Base-by-base conservation (phyloP, 1,284 basidiomycete genomes). In the Ceratobasidium sp. region DNA sequence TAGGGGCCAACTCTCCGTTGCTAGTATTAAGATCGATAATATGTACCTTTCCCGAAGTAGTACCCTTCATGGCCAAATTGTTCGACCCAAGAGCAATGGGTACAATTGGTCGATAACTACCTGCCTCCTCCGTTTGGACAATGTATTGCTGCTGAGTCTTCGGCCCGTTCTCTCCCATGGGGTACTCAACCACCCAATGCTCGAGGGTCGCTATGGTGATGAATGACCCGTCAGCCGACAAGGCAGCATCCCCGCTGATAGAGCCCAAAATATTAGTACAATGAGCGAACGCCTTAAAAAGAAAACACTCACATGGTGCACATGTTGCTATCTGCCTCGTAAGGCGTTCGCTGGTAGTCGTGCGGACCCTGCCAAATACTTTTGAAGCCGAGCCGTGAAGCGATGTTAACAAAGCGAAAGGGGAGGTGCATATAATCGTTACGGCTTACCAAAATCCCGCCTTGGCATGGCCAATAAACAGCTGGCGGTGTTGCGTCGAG, bases 251-350 rank as follows among this genome's bases (percentile, higher is more conserved):
- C n/a, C 61, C 61, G 5, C 61, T 64, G 23, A 39, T 60, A 33
- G 5, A 39, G 6, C 5, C 5, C 6, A 9, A 23, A 58, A 20
- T 9, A 10, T 28, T 60, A 28, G 10, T 5, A 5, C 5, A 26
- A 13, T 23, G 23, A 13, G 51, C 9, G 9, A 53, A 53, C 20
- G 4, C 18, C 20, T 20, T 28, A 10, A 5, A 5, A 10, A 13
- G 3, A 64, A 20, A n/a, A 64, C 7, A 64, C 61, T 10, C 18
- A 64, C 61, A 64, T 42, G 61, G 28, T 61, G 13, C 39, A 64
- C 5, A 44, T 18, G 15, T 20, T 13, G 2, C 5, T 15, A 61
- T 61, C 60, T 13, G 28, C 1, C 3, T 28, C 28, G n/a, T 39
- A 61, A 3, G 60, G 60, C 7, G 12, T 39, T 61, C 26, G 60